Evolutionary conservation across 1,139 yeast species (phyloP), one percentile per base, ranked within the genome.

Genomic region (Debaryomyces udenii): DNA sequence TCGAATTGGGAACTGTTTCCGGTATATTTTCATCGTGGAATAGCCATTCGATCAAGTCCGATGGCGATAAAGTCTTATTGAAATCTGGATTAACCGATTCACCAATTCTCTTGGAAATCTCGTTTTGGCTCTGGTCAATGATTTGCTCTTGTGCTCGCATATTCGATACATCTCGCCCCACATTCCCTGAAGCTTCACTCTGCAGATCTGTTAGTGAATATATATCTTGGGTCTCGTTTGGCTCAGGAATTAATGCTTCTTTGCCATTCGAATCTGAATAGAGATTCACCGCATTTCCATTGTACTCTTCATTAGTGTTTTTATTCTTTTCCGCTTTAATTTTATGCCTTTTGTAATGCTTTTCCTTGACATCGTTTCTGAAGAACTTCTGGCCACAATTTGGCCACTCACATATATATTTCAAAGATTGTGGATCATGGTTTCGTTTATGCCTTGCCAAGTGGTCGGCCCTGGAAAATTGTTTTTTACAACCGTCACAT

Each of bases 401-500:
- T 7, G 59, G 50, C 43, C 57, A 66, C 27, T 62, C 64, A 53
- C 78, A 72, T 27, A 57, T 58, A 47, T 49, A 52, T 6, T 50
- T 57, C 20, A 34, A 26, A 9, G 34, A 30, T n/a, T 37, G 26
- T 10, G 74, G 73, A 39, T 65, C 65, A 47, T 70, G 76, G 47
- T 68, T 68, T 41, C 66, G 56, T 44, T 66, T 60, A 47, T 70
- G 76, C 14, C 76, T 51, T 5, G 66, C 55, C 23, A 70, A 50
- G 45, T 68, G 74, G 51, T 70, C 76, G 3, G 66, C 57, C 14
- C 75, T 52, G 14, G 66, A 58, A 46, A 70, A 70, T 28, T 55
- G 57, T 44, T 66, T 66, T 38, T 53, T 50, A 46, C 76, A 70
- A 16, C 55, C 49, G 6, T 47, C 50, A 42, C 62, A 57, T 10